These are phyloP conservation scores for Forsythia viridissima DNA, from an alignment of 257 asterid genomes.

Conservation along the genomic window DNA sequence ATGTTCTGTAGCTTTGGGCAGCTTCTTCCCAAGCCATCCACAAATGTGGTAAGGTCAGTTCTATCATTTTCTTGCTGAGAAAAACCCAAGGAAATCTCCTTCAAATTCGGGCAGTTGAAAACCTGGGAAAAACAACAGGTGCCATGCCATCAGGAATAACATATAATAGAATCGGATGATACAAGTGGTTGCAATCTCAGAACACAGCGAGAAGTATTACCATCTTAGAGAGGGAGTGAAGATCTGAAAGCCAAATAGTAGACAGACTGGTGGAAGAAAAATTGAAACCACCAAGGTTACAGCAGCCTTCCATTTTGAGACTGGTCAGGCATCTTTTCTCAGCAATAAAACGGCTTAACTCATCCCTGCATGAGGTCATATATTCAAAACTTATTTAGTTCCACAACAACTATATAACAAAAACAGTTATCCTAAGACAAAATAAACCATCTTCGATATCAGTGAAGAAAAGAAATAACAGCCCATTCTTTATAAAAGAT, in stretches of 20 bases:
- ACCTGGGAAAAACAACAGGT: conserved; percentile 43
- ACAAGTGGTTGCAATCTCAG: neutral
- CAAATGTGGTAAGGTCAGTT: conserved; percentile 66
- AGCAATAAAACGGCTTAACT: conserved; percentile 76
- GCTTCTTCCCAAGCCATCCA: conserved; percentile 79
- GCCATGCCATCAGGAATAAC: neutral
- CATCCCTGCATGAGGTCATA: conserved; percentile 62
- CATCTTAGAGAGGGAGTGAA: conserved; percentile 76
- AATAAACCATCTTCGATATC: neutral
- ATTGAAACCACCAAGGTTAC: conserved; percentile 64
- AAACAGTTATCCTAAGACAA: neutral
- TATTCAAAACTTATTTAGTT: conserved; percentile 1
- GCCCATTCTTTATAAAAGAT: neutral
- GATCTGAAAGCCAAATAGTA: conserved; percentile 85
- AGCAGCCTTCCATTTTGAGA: conserved; percentile 96
- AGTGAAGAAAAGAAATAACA: neutral
- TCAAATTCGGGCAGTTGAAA: conserved; percentile 80
- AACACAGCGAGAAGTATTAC: conserved; percentile 33
- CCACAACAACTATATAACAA: neutral
- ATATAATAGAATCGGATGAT: neutral
- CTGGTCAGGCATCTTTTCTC: conserved; percentile 76
- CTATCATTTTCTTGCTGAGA: conserved; percentile 77
- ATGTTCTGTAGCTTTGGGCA: conserved; percentile 84
- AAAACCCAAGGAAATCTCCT: conserved; percentile 78
- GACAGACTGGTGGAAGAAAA: conserved; percentile 72